A percentile compares a stretch with the other conserved stretches of the same genome.
These are phyloP conservation scores for Suillus luteus DNA, from an alignment of 768 basidiomycete species.

Conservation along the genomic window DNA sequence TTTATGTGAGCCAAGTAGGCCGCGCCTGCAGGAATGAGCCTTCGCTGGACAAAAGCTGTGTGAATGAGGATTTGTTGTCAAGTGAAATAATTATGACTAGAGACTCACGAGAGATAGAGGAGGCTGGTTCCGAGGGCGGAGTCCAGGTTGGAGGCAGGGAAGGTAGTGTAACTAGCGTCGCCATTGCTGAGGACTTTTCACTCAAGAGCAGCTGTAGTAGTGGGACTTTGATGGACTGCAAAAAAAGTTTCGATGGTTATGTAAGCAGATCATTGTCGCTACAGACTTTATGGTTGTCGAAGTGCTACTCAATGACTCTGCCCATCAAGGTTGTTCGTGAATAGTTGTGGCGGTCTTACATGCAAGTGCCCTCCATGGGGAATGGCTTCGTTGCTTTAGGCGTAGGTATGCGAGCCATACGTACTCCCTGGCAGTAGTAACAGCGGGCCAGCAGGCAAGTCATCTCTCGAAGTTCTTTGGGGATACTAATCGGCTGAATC, in stretches of 20 bases:
- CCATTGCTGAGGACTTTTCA: slow-evolving; percentile 20
- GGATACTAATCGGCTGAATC: neutral
- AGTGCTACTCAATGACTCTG: neutral
- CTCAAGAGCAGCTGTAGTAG: neutral
- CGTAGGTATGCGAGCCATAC: neutral
- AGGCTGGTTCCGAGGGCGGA: slow-evolving; percentile 19
- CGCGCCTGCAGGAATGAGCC: slow-evolving; percentile 81
- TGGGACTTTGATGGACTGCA: slow-evolving; percentile 2
- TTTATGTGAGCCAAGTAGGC: slow-evolving; percentile 85
- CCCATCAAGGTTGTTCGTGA: neutral
- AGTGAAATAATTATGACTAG: slow-evolving; percentile 6
- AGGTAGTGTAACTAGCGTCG: slow-evolving; percentile 27
- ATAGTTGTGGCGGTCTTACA: neutral
- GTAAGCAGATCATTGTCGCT: neutral
- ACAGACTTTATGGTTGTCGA: neutral
- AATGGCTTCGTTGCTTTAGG: neutral
- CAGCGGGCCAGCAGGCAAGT: neutral
- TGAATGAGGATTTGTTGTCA: neutral
- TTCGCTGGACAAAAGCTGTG: slow-evolving; percentile 45
- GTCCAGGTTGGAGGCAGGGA: slow-evolving; percentile 28
- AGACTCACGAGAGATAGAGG: slow-evolving; percentile 31
- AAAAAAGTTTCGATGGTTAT: slow-evolving; percentile 11
- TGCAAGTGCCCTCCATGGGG: too few relatives aligned
- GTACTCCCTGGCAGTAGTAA: neutral
- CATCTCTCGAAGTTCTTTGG: neutral